Base-by-base conservation (phyloP, 1,139 yeast species). In the Saccharomyces hybrid region DNA sequence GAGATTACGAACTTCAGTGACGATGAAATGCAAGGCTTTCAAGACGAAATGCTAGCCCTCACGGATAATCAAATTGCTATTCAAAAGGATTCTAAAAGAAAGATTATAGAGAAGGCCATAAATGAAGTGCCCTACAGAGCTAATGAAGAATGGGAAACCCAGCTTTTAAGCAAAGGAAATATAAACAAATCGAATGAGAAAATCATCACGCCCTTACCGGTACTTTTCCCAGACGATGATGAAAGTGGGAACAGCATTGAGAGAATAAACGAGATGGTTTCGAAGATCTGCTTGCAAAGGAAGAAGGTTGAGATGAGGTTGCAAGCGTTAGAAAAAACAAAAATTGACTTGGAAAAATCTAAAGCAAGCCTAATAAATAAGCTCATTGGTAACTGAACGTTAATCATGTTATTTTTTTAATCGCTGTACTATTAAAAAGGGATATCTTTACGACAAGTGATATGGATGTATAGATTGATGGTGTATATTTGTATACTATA, bases 21-120 rank as follows among this genome's bases (percentile, higher is more conserved):
- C 25, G 50, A 41, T 16, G 55, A 56, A 1, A 41, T 54, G 28
- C 53, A 51, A 3, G 59, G 56, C 11, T 57, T 58, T 48, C 62
- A 59, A 30, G 66, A 62, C 31, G 62, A 58, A 14, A 57, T 55
- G 34, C 51, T 64, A 6, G 60, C 62, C 1, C 47, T 64, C 34
- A 57, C 62, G 8, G 48, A 49, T 13, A 32, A 38, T 13, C 23
- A 27, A 9, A 25, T 34, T 31, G 28, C 26, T 4, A 34, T 34
- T 49, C 47, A 48, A 31, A 28, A 30, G 11, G 41, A 31, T 49
- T 20, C n/a, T 4, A 25, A 30, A 13, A 32, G 47, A n/a, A 30
- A 23, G 16, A 23, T 32, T n/a, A 49, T 32, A n/a, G 47, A 49
- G 25, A 23, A 34, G 8, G 47, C 47, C 16, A 4, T 34, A 20